These are phyloP conservation scores for Secale cereale DNA, from an alignment of 176 grass and related monocot species.

Conservation along the genomic window DNA sequence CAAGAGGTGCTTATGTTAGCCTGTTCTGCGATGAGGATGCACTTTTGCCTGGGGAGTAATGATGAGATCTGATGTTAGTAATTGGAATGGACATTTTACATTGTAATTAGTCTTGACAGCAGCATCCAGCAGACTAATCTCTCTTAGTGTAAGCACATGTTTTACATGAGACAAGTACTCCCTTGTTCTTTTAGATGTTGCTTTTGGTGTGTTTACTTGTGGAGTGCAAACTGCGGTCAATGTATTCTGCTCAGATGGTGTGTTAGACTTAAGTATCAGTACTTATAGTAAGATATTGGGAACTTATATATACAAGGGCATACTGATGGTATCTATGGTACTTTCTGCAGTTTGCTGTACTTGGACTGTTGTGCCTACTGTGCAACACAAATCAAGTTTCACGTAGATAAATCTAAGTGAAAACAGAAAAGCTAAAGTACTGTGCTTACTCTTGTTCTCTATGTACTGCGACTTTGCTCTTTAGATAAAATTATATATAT, in stretches of 20 bases:
- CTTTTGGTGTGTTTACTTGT: constrained; percentile 26
- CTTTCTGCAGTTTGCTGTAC: constrained; percentile 12
- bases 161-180: constrained; percentile 42
- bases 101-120: constrained; percentile 79
- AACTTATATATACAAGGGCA: neutral
- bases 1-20: constrained; percentile 38
- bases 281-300: constrained; percentile 17
- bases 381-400: constrained; percentile 18
- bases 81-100: constrained; percentile 56
- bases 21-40: constrained; percentile 32
- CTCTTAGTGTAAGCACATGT: constrained; percentile 66
- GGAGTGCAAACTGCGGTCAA: constrained; percentile 27
- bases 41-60: constrained; percentile 27
- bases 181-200: constrained; percentile 18
- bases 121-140: constrained; percentile 58
- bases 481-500: constrained; percentile 11
- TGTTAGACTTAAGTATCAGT: constrained; percentile 2
- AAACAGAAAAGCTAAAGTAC: neutral
- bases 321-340: neutral
- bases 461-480: constrained; percentile 8
- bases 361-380: constrained; percentile 12
- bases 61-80: constrained; percentile 47
- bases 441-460: neutral
- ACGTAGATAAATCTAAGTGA: constrained; percentile 20
- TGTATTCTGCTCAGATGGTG: constrained; percentile 21